Evolutionary conservation across 441 rosid species (phyloP).

Genomic region (Isatis lusitanica): DNA sequence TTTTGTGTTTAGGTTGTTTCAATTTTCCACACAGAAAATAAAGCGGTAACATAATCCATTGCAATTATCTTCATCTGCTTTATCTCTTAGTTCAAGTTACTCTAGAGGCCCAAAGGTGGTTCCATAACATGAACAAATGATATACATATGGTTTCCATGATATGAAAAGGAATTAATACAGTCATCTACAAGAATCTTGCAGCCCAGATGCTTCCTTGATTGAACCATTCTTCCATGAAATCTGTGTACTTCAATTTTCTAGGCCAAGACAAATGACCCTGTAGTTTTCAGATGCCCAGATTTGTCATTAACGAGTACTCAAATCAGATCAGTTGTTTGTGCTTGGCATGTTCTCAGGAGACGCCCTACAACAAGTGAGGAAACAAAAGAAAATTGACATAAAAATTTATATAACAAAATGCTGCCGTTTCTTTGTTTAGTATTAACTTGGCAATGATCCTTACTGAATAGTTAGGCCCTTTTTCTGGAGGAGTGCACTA

Average conservation of each 20-base stretch:
- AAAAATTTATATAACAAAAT: not conserved
- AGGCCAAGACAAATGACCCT: conserved; percentile 1
- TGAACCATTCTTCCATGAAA: not conserved
- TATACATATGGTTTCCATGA: conserved; percentile 14
- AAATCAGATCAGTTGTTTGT: conserved; percentile 16
- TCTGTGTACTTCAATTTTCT: not conserved
- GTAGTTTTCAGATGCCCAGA: not conserved
- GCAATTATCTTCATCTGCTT: conserved; percentile 4
- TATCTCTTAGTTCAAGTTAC: conserved; percentile 22
- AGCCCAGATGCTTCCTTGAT: conserved; percentile 14
- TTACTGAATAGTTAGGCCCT: conserved; percentile 55
- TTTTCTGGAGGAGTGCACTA: conserved; percentile 36
- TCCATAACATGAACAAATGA: conserved; percentile 9
- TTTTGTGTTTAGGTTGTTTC: conserved; percentile 19
- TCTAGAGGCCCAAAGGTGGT: conserved; percentile 14
- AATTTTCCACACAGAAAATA: conserved; percentile 3
- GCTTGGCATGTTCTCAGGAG: conserved; percentile 43
- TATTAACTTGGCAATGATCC: conserved; percentile 18
- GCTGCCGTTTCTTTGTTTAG: not conserved
- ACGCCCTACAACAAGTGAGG: conserved; percentile 44
- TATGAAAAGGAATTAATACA: not conserved
- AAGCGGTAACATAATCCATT: conserved; percentile 10
- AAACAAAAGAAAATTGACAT: not conserved
- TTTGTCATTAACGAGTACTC: conserved; percentile 5
- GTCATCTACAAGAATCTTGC: conserved; percentile 9